phyloP scores from a whole-genome alignment of 768 basidiomycete species.

The Podaxis rugospora region DNA sequence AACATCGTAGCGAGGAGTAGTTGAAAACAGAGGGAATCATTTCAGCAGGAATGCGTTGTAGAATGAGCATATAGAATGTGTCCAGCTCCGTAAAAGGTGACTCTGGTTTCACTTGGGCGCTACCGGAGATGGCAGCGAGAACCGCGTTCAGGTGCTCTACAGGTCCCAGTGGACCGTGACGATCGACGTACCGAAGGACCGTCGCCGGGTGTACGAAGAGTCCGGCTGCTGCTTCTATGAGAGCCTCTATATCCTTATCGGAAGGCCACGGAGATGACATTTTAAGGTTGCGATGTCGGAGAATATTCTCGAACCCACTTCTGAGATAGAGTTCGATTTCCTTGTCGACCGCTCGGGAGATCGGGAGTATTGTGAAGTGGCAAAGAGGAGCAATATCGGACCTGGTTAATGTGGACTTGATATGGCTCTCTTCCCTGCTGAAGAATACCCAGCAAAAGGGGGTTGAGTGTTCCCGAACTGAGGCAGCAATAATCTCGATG shows the following conservation, averaged over 20 bases:
- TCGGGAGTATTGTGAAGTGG: not conserved
- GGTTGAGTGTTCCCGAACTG: not conserved
- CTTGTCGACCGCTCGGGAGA: not conserved
- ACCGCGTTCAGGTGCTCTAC: not conserved
- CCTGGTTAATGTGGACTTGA: not conserved
- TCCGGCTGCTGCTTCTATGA: not conserved
- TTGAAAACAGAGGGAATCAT: not conserved
- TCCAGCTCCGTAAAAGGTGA: not conserved
- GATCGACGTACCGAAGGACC: not conserved
- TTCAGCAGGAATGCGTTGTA: not conserved
- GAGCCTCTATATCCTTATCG: not conserved
- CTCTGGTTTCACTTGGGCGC: not conserved
- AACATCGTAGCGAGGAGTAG: not conserved
- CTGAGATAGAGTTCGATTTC: not conserved
- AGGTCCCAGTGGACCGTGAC: not conserved
- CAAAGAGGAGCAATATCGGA: not conserved
- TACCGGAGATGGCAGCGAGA: not conserved
- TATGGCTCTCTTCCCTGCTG: not conserved
- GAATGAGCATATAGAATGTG: not conserved
- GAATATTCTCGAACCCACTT: not conserved
- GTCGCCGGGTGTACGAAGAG: not conserved
- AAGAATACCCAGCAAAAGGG: conserved; percentile 5
- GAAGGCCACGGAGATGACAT: not conserved
- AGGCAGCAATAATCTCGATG: conserved; percentile 3
- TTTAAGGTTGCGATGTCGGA: not conserved